Evolutionary conservation across 169 alveolate genomes (phyloP).

Genomic region (Plasmodium vivax): DNA sequence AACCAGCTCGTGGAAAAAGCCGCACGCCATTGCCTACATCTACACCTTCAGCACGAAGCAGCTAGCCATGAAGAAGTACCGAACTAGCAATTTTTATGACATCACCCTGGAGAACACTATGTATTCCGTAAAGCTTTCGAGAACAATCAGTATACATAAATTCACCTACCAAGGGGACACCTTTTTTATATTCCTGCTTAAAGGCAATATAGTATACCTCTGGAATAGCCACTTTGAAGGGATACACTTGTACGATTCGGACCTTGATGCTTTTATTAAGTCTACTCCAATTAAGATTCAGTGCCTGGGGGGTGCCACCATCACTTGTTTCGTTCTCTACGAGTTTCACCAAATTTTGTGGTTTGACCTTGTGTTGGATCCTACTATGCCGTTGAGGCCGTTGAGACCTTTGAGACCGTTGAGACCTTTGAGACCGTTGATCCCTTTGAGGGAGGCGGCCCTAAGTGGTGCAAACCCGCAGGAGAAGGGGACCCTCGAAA

Average conservation of each 20-base stretch:
- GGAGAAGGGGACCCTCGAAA: neutral
- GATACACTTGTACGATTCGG: neutral
- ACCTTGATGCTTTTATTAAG: neutral
- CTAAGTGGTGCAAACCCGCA: neutral
- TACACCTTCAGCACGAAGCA: slow-evolving; percentile 23
- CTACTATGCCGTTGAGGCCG: neutral
- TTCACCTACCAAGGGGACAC: neutral
- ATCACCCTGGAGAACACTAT: neutral
- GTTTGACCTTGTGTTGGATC: neutral
- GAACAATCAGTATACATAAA: neutral
- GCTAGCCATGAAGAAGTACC: neutral
- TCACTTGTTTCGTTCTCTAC: slow-evolving; percentile 52
- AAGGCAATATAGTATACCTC: neutral
- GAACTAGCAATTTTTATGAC: neutral
- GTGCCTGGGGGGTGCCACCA: neutral
- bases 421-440: neutral
- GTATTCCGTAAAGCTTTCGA: neutral
- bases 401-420: neutral
- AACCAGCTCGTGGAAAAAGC: neutral
- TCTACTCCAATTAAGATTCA: slow-evolving; percentile 26
- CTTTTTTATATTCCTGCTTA: slow-evolving; percentile 11
- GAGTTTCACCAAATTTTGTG: slow-evolving; percentile 43
- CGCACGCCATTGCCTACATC: neutral
- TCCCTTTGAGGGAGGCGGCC: neutral
- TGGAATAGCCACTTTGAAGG: slow-evolving; percentile 15